Evolutionary conservation across 208 protist genomes (phyloP), one percentile per base, ranked within the genome.

Genomic region (Crithidia thermophila): DNA sequence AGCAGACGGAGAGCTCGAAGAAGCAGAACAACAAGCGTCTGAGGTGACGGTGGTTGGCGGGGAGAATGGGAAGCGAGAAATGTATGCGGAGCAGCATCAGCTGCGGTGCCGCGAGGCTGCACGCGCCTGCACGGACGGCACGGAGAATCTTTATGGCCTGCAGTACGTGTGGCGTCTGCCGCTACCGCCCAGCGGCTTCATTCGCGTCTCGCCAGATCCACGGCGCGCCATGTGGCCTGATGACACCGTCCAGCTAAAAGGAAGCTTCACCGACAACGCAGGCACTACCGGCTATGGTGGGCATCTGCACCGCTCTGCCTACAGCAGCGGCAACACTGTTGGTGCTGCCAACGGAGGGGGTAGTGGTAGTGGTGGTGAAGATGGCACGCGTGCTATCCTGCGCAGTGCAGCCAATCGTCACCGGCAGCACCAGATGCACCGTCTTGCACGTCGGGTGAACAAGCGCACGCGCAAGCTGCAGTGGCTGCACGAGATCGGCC

Each of bases 171-270:
- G 90, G 87, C 65, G 79, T 21, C 43, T 68, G 11, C 67, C 74
- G n/a, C 73, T 95, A 16, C 90, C 90, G 13, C 90, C 90, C 2
- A 57, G 65, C 13, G 90, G 90, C 1, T 93, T 90, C 55, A 85
- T 95, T 40, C 84, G 90, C 11, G 37, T 88, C 14, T 56, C 53
- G 27, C 90, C 90, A 2, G 76, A 85, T 40, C 79, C 90, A 3
- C 69, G 76, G 0, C 43, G 64, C 21, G 90, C 85, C 10, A 95
- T 95, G 90, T 95, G 87, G 87, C 85, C 85, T 2, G 67, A 85
- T 46, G 72, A 72, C 27, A 30, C 47, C 7, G 3, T 4, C 16
- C 36, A 36, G n/a, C n/a, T n/a, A n/a, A n/a, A n/a, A n/a, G n/a
- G n/a, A n/a, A n/a, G n/a, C n/a, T n/a, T n/a, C n/a, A n/a, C n/a